Percentiles rank a stretch among this genome's conserved stretches.
Evolutionary conservation across 163 green algal genomes (phyloP).

Genomic region (Scenedesmus sp.): DNA sequence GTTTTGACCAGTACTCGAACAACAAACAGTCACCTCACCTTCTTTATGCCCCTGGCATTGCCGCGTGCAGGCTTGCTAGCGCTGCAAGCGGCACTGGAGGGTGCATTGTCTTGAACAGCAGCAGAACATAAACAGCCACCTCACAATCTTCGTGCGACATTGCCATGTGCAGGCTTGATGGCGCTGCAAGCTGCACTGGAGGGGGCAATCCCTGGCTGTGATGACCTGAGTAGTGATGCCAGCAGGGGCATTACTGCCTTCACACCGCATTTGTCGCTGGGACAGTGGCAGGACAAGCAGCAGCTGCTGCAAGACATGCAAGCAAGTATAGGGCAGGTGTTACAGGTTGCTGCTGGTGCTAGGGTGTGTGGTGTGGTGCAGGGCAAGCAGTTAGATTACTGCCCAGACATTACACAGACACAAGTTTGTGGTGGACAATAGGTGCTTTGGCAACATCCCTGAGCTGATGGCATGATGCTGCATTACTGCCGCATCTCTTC

Average conservation of each 20-base stretch:
- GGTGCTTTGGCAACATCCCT: too few relatives aligned
- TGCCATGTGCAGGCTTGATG: constrained; percentile 47
- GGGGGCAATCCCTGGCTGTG: constrained; percentile 70
- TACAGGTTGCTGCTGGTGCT: too few relatives aligned
- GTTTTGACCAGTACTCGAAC: too few relatives aligned
- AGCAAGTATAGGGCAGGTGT: not conserved
- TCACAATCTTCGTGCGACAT: not conserved
- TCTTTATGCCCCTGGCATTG: too few relatives aligned
- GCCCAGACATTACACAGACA: too few relatives aligned
- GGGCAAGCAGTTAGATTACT: too few relatives aligned
- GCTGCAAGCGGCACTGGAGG: not conserved
- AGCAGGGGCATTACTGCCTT: constrained; percentile 67
- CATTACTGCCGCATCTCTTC: not conserved
- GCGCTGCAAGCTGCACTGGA: constrained; percentile 65
- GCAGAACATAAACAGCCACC: not conserved
- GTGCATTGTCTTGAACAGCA: not conserved
- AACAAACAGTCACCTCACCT: too few relatives aligned
- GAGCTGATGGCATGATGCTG: not conserved
- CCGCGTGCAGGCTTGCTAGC: too few relatives aligned
- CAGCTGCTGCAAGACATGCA: constrained; percentile 47
- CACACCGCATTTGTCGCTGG: constrained; percentile 76
- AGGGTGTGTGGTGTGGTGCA: too few relatives aligned
- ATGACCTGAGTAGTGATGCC: constrained; percentile 70
- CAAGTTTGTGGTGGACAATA: too few relatives aligned
- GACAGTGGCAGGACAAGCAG: constrained; percentile 64